Base-by-base conservation (phyloP, 768 basidiomycete genomes). In the Boletus rufocinnamomeus region DNA sequence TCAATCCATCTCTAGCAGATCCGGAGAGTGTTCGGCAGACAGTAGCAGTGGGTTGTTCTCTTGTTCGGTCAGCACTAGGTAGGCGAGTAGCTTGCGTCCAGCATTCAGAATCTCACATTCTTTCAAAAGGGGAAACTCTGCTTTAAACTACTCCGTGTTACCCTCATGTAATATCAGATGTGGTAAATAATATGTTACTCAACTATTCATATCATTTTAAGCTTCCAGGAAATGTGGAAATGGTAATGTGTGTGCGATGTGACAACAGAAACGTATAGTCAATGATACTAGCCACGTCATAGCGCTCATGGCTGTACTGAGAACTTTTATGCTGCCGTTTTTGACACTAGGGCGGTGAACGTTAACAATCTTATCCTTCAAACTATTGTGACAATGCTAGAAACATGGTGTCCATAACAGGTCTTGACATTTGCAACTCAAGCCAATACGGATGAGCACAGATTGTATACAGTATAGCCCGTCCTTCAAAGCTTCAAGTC, bases 1-100 rank as follows among this genome's bases (percentile, higher is more conserved):
- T 99, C 59, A 98, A 98, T 72, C 97, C 97, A n/a, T 89, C 92
- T 0, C 80, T 99, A 19, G 84, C 81, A 16, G 93, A 95, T 65
- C 79, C 78, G 46, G 80, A 78, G 48, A 86, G 87, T 35, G 95
- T 89, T 10, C 75, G 85, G 63, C 87, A 95, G 76, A 99, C 97
- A 0, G 88, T 99, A 28, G 87, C 91, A 19, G 86, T 95, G 28
- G 94, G 94, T 7, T 92, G 94, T 69, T 93, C 91, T 37, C 79
- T 96, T 45, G 84, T 93, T 30, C 82, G 94, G 32, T 79, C 89
- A 34, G 92, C 93, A 10, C 76, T 96, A 54, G 93, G 93, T 93
- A 66, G 52, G 84, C 75, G 28, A 19, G 25, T 38, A 28, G 34
- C 6, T 40, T 51, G 16, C n/a, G 11, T 37, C n/a, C 47, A 30